Percentiles rank a stretch among this genome's conserved stretches.
Evolutionary conservation across 2,329 filamentous ascomycete species (phyloP).

Genomic region (Orbilia javanica): DNA sequence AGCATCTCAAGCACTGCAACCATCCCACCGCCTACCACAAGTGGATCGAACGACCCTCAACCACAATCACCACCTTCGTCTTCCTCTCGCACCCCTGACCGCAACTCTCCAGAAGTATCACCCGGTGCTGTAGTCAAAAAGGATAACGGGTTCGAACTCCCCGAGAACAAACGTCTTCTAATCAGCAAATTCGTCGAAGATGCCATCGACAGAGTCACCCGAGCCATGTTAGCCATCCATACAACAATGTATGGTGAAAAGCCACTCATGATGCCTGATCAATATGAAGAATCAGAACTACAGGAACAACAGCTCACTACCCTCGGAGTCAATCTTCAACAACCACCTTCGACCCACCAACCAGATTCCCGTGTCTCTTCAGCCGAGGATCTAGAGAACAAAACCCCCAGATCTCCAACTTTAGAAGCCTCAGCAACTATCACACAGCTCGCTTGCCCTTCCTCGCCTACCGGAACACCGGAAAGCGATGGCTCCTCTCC

Average conservation of each 20-base stretch:
- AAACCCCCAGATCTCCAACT: background rate
- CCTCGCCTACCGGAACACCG: background rate
- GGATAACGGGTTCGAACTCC: constrained; percentile 19
- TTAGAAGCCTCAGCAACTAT: background rate
- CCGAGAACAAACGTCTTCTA: constrained; percentile 31
- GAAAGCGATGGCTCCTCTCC: background rate
- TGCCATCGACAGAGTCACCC: constrained; percentile 38
- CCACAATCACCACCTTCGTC: background rate
- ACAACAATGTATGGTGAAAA: constrained; percentile 12
- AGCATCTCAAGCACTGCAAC: constrained; percentile 1
- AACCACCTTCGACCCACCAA: background rate
- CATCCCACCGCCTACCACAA: background rate
- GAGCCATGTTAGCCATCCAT: constrained; percentile 47
- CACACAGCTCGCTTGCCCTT: background rate
- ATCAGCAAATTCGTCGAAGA: constrained; percentile 37
- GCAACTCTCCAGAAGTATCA: constrained; percentile 20
- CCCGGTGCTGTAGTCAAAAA: background rate
- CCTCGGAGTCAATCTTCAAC: background rate
- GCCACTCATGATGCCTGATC: background rate
- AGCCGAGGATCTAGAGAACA: background rate
- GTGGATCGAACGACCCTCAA: background rate
- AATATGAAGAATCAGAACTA: background rate
- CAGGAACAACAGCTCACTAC: background rate
- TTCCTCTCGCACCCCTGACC: background rate
- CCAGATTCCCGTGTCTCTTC: background rate